These are phyloP conservation scores for Colletotrichum simmondsii DNA, from an alignment of 2,329 filamentous ascomycete species.

Conservation along the genomic window DNA sequence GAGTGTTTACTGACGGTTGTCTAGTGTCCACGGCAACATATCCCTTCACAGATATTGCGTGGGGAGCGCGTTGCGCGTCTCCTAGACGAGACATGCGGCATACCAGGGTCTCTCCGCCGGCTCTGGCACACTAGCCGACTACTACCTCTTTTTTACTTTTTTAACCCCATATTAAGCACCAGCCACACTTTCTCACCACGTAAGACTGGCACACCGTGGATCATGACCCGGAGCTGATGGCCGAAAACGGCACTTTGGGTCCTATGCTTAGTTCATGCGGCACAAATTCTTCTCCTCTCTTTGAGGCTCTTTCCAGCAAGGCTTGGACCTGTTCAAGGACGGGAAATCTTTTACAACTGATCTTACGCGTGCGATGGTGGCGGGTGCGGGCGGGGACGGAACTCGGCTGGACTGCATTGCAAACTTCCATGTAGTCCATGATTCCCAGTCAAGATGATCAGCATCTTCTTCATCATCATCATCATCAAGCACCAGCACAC, in stretches of 20 bases:
- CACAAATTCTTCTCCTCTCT: background rate
- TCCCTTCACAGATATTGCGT: slow-evolving; percentile 5
- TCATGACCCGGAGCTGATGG: slow-evolving; percentile 6
- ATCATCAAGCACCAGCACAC: too few species aligned
- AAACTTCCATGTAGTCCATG: background rate
- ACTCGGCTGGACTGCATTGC: background rate
- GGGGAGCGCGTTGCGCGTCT: slow-evolving; percentile 31
- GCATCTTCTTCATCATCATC: background rate
- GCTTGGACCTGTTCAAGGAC: slow-evolving; percentile 6
- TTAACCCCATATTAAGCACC: slow-evolving; percentile 19
- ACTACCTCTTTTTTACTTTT: slow-evolving; percentile 6
- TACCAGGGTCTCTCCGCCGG: background rate
- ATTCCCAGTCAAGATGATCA: background rate
- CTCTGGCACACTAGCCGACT: background rate
- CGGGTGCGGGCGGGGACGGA: slow-evolving; percentile 1
- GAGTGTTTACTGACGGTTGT: slow-evolving; percentile 7
- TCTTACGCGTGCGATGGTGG: slow-evolving; percentile 22
- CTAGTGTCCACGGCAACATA: slow-evolving; percentile 15
- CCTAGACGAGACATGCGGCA: slow-evolving; percentile 15
- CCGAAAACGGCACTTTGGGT: slow-evolving; percentile 10
- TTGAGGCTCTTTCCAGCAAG: slow-evolving; percentile 27
- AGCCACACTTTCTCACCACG: slow-evolving; percentile 21
- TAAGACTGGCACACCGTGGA: background rate
- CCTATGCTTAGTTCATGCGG: slow-evolving; percentile 21
- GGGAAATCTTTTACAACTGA: background rate